Evolutionary conservation across 805 yeast species (phyloP).

Genomic region (Pichia cephalocereana): DNA sequence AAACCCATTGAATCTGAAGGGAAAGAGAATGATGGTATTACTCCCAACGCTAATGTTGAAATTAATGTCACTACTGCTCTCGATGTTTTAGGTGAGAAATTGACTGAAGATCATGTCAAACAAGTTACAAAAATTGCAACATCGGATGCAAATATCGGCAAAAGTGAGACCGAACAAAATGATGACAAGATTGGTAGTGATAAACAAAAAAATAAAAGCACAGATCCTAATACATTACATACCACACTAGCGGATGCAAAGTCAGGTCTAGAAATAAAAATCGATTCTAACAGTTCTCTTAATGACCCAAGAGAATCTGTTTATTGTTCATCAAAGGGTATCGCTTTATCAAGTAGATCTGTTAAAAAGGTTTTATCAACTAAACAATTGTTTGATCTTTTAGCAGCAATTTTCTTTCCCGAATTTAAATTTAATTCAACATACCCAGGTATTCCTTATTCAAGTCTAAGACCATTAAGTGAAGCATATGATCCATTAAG

Average conservation of each 20-base stretch:
- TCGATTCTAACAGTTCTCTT: too few species aligned
- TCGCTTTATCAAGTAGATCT: slow-evolving; percentile 6
- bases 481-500: slow-evolving; percentile 14
- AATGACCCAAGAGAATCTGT: slow-evolving; percentile 4
- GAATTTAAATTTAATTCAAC: slow-evolving; percentile 5
- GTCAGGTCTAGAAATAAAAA: too few species aligned
- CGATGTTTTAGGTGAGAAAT: too few species aligned
- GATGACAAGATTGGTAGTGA: too few species aligned
- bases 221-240: neutral
- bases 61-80: too few species aligned
- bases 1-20: neutral
- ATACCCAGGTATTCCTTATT: slow-evolving; percentile 1
- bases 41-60: neutral
- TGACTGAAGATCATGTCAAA: too few species aligned
- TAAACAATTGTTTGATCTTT: slow-evolving; percentile 11
- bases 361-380: slow-evolving; percentile 11
- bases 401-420: slow-evolving; percentile 14
- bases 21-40: neutral
- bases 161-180: too few species aligned
- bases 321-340: slow-evolving; percentile 8
- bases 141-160: too few species aligned
- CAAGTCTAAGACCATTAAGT: slow-evolving; percentile 4
- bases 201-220: neutral
- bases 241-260: too few species aligned
- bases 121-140: too few species aligned